Percentiles rank a stretch among this genome's conserved stretches.
These are phyloP conservation scores for Thraustotheca clavata DNA, from an alignment of 352 stramenopile species.

Conservation along the genomic window DNA sequence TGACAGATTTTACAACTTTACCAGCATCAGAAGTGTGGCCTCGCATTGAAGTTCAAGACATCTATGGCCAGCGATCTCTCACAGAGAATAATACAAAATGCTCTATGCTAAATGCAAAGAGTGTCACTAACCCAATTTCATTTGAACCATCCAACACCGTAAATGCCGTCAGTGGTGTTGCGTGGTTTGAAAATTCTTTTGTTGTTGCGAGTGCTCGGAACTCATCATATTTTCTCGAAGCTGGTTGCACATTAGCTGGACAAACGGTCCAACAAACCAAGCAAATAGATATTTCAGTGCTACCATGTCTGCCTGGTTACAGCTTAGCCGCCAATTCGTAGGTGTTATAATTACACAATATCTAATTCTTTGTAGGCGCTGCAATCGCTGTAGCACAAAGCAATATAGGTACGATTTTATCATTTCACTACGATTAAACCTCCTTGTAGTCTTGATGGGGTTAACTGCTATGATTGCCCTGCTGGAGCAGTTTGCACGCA, in stretches of 20 bases:
- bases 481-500: neutral
- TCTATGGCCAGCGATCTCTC: conserved; percentile 8
- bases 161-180: neutral
- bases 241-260: neutral
- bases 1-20: neutral
- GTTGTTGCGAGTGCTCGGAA: neutral
- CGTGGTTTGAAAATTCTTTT: neutral
- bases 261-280: neutral
- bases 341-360: neutral
- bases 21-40: conserved; percentile 1
- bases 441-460: conserved; percentile 11
- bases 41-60: conserved; percentile 5
- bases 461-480: conserved; percentile 11
- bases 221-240: neutral
- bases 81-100: neutral
- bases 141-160: neutral
- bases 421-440: neutral
- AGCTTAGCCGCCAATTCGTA: conserved; percentile 12
- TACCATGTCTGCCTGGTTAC: neutral
- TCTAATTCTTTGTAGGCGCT: neutral
- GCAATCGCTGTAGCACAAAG: neutral
- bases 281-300: neutral
- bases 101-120: neutral
- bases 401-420: conserved; percentile 8
- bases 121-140: neutral